Conservation (phyloP, 1,284 basidiomycete species). For the Ganoderma multipileum region DNA sequence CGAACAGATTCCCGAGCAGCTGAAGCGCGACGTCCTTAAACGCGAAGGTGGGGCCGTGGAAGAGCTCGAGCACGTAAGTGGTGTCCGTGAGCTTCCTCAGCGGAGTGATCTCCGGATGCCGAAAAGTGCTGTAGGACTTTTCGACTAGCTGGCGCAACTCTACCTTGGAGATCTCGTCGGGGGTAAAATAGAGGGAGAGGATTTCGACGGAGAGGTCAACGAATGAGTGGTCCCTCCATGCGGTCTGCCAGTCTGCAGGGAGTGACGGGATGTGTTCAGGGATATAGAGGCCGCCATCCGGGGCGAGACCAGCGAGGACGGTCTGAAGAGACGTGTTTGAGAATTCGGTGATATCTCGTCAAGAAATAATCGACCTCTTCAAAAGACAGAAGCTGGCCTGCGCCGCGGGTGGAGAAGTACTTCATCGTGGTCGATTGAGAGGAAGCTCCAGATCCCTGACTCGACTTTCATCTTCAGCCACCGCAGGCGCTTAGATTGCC, state of each 20-base stretch:
- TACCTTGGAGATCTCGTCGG: slow-evolving; percentile 77
- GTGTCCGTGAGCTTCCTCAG: slow-evolving; percentile 76
- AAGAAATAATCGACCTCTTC: slow-evolving; percentile 66
- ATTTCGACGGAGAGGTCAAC: slow-evolving; percentile 87
- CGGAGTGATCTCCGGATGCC: slow-evolving; percentile 86
- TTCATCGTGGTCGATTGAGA: slow-evolving; percentile 50
- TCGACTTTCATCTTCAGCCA: not conserved
- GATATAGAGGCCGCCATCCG: slow-evolving; percentile 95
- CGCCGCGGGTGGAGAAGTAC: slow-evolving; percentile 84
- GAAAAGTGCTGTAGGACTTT: slow-evolving; percentile 88
- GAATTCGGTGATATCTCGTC: slow-evolving; percentile 26
- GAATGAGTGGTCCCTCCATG: slow-evolving; percentile 86
- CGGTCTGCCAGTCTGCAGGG: slow-evolving; percentile 78
- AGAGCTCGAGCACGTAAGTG: slow-evolving; percentile 90
- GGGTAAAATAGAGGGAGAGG: slow-evolving; percentile 90
- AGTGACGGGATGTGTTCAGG: slow-evolving; percentile 82
- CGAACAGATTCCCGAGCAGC: slow-evolving; percentile 95
- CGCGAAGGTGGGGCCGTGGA: slow-evolving; percentile 98
- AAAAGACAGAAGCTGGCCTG: slow-evolving; percentile 71
- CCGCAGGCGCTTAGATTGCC: not conserved
- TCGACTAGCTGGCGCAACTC: slow-evolving; percentile 85
- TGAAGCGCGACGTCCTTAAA: slow-evolving; percentile 99
- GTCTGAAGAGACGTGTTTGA: slow-evolving; percentile 59
- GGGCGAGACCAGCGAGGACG: slow-evolving; percentile 93
- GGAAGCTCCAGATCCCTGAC: not conserved